Conservation (phyloP, 2,329 filamentous ascomycete species). For the Botryotinia calthae region DNA sequence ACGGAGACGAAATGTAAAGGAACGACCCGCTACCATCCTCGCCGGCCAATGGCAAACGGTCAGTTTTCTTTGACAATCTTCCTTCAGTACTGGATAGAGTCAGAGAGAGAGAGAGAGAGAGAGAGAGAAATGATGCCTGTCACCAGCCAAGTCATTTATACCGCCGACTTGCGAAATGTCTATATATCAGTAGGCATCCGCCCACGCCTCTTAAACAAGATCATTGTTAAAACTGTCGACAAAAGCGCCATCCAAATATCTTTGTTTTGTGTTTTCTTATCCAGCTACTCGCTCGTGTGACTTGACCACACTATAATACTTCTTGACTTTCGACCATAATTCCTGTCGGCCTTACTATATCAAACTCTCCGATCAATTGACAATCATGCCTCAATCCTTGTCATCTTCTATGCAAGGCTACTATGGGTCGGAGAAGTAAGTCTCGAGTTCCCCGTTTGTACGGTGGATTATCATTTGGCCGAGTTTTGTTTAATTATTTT, state of each 20-base stretch:
- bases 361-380: background rate
- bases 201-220: background rate
- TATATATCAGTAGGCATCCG: background rate
- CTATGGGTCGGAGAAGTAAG: constrained; percentile 13
- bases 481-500: background rate
- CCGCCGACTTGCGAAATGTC: background rate
- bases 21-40: background rate
- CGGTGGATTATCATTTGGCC: background rate
- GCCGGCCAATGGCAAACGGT: background rate
- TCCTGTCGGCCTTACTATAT: background rate
- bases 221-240: background rate
- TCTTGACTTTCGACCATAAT: background rate
- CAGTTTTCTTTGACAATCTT: background rate
- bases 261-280: background rate
- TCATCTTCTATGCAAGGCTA: constrained; percentile 21
- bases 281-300: background rate
- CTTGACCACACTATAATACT: background rate
- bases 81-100: background rate
- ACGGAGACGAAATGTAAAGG: background rate
- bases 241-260: background rate
- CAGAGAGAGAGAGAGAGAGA: background rate
- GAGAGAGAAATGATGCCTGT: background rate
- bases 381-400: constrained; percentile 17
- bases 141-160: background rate
- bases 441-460: constrained; percentile 1